These are phyloP conservation scores for Alternaria infectoria DNA, from an alignment of 2,329 filamentous ascomycete species.

Conservation along the genomic window DNA sequence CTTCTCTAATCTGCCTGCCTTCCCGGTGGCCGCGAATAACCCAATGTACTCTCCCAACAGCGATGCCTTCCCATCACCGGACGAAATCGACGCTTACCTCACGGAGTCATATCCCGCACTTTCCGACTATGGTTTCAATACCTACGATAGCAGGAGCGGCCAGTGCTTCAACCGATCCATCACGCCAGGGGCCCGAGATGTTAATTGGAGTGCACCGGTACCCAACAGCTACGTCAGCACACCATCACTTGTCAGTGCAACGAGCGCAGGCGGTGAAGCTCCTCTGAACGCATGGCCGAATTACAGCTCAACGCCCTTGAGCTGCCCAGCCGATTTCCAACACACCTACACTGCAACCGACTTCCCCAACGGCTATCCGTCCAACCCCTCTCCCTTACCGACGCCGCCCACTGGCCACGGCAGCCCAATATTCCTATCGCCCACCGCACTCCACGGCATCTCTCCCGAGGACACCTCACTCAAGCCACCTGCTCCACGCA, in stretches of 20 bases:
- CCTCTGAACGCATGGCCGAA: constrained; percentile 6
- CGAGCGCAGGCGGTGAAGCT: not conserved
- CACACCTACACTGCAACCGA: constrained; percentile 3
- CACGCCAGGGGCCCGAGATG: not conserved
- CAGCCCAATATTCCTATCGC: constrained; percentile 2
- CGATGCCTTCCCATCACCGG: constrained; percentile 8
- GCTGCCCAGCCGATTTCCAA: constrained; percentile 3
- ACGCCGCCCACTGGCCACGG: constrained; percentile 1
- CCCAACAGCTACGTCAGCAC: constrained; percentile 6
- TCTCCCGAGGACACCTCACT: not conserved
- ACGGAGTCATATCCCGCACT: constrained; percentile 4
- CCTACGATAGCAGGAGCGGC: not conserved
- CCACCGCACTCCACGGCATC: not conserved
- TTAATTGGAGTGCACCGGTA: constrained; percentile 4
- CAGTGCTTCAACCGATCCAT: constrained; percentile 1
- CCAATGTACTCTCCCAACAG: constrained; percentile 10
- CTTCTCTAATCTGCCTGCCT: constrained; percentile 4
- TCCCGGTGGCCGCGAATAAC: not conserved
- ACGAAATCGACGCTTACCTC: constrained; percentile 6
- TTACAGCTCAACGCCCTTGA: constrained; percentile 2
- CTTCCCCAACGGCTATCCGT: constrained; percentile 1
- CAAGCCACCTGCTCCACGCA: constrained; percentile 9
- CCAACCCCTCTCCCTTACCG: constrained; percentile 6
- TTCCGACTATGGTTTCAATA: constrained; percentile 3
- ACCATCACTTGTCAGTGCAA: not conserved